These are phyloP conservation scores for Narthecium ossifragum DNA, from an alignment of 106 monocot genomes.

Conservation along the genomic window DNA sequence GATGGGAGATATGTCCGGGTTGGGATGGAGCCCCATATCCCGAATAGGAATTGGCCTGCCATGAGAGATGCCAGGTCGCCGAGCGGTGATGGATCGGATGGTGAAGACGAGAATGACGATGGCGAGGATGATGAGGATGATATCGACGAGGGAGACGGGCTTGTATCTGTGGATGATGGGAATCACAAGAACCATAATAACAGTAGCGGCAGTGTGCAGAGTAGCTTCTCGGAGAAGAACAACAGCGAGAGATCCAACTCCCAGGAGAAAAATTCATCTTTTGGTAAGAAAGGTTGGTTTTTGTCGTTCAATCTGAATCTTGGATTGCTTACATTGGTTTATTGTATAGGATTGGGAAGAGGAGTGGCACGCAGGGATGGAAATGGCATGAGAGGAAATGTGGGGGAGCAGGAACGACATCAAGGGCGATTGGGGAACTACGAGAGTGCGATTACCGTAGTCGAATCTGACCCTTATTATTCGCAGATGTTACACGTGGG, in stretches of 20 bases:
- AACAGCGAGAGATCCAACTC: constrained; percentile 9
- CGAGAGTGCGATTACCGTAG: constrained; percentile 27
- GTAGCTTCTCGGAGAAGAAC: constrained; percentile 47
- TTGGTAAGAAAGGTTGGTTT: constrained; percentile 25
- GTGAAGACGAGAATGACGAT: constrained; percentile 25
- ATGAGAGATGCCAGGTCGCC: neutral
- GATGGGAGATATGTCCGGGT: neutral
- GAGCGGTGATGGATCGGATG: constrained; percentile 13
- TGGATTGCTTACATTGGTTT: neutral
- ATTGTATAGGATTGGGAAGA: constrained; percentile 26
- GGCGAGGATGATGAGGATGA: constrained; percentile 38
- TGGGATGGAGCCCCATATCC: neutral
- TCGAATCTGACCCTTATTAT: constrained; percentile 29
- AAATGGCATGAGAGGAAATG: constrained; percentile 9
- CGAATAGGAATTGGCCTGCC: constrained; percentile 12
- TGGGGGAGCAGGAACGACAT: constrained; percentile 16
- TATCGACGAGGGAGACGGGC: constrained; percentile 35
- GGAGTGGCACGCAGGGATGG: constrained; percentile 16
- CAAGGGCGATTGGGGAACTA: constrained; percentile 12
- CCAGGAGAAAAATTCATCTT: constrained; percentile 22
- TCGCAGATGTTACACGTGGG: constrained; percentile 17
- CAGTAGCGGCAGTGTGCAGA: constrained; percentile 57
- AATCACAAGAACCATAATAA: constrained; percentile 32
- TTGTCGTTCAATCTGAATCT: neutral
- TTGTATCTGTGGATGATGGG: constrained; percentile 21